A percentile compares a stretch with the other conserved stretches of the same genome.
Conservation (phyloP, 805 yeast genomes). For the Pichia phayaonensis region DNA sequence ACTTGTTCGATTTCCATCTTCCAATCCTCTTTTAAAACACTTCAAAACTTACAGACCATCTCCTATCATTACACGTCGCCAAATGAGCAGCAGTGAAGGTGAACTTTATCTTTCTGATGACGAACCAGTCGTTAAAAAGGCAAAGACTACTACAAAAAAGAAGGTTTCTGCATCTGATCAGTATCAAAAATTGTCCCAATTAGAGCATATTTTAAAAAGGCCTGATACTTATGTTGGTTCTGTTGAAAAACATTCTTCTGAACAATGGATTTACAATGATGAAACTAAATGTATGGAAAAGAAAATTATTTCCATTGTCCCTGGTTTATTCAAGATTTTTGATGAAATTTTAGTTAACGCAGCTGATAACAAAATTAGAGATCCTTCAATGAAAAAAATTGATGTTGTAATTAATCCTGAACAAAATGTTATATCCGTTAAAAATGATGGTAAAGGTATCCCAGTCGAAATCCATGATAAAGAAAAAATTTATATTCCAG, state of each 20-base stretch:
- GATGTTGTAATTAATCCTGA: conserved; percentile 78
- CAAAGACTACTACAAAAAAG: background rate
- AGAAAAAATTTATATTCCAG: conserved; percentile 91
- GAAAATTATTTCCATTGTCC: conserved; percentile 70
- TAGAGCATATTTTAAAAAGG: conserved; percentile 92
- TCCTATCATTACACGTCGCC: background rate
- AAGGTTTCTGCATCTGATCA: conserved; percentile 48
- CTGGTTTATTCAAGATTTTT: conserved; percentile 92
- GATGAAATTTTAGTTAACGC: conserved; percentile 97
- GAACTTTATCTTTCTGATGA: background rate
- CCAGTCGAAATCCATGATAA: conserved; percentile 90
- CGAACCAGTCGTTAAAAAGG: background rate
- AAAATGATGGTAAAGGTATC: conserved; percentile 92
- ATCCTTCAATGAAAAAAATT: conserved; percentile 78
- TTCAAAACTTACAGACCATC: background rate
- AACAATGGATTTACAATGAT: conserved; percentile 81
- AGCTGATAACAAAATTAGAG: conserved; percentile 96
- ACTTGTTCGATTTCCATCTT: background rate
- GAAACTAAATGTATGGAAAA: conserved; percentile 53
- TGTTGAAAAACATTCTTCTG: conserved; percentile 69
- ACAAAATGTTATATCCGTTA: conserved; percentile 64
- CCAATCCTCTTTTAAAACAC: background rate
- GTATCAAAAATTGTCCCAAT: conserved; percentile 88
- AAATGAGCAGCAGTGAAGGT: conserved; percentile 4
- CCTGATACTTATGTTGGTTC: conserved; percentile 98